phyloP scores from a whole-genome alignment of 768 basidiomycete genomes.

The Boletellus ananiceps region DNA sequence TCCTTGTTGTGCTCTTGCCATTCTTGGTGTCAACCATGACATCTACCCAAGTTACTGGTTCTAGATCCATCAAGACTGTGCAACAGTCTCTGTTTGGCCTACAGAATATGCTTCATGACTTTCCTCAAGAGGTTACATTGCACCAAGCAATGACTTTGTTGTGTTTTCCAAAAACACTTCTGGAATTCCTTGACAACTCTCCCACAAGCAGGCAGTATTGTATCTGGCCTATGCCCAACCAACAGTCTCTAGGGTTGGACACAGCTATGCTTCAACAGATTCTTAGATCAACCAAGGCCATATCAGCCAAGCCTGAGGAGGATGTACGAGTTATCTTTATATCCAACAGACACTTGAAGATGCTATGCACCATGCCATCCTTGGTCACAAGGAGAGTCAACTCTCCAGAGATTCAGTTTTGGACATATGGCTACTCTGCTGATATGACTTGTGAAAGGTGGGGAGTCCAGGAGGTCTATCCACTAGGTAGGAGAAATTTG shows the following conservation, averaged over 20 bases:
- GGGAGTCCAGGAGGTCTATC: slow-evolving; percentile 66
- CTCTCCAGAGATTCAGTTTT: slow-evolving; percentile 50
- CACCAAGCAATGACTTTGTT: slow-evolving; percentile 32
- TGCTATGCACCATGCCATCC: slow-evolving; percentile 45
- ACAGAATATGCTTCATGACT: neutral
- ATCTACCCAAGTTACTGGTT: slow-evolving; percentile 13
- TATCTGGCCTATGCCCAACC: slow-evolving; percentile 41
- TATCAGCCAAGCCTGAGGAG: slow-evolving; percentile 33
- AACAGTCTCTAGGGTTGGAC: slow-evolving; percentile 36
- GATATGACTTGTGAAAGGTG: slow-evolving; percentile 47
- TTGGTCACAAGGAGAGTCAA: slow-evolving; percentile 45
- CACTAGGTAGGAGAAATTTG: slow-evolving; percentile 45
- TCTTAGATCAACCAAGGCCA: slow-evolving; percentile 42
- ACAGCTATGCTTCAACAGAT: slow-evolving; percentile 40
- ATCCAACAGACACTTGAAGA: slow-evolving; percentile 53
- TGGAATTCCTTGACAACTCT: slow-evolving; percentile 41
- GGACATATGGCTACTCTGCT: slow-evolving; percentile 64
- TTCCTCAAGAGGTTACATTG: slow-evolving; percentile 12
- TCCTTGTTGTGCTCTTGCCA: slow-evolving; percentile 28
- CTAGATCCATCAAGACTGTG: slow-evolving; percentile 11
- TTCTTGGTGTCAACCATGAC: slow-evolving; percentile 15
- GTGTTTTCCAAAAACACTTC: slow-evolving; percentile 44
- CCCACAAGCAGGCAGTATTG: slow-evolving; percentile 39
- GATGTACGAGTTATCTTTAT: slow-evolving; percentile 57
- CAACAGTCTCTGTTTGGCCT: neutral